Conservation (phyloP, 805 yeast genomes). For the Candida awuae region DNA sequence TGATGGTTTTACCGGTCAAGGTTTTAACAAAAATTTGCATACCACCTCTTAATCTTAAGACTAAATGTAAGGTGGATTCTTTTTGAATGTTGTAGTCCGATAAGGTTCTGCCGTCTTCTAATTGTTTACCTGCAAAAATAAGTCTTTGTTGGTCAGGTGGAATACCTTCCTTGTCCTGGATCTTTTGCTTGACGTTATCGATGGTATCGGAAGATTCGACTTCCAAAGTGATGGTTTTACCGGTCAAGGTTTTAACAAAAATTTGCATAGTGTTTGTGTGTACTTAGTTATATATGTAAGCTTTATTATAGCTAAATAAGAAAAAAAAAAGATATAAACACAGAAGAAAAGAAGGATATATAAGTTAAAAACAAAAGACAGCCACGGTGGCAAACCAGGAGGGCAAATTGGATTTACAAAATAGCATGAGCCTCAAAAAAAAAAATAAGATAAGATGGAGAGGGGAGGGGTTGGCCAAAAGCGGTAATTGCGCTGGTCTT, state of each 20-base stretch:
- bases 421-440: constrained; percentile 2
- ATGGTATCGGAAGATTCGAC: constrained; percentile 97
- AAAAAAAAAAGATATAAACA: constrained; percentile 55
- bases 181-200: constrained; percentile 93
- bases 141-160: constrained; percentile 98
- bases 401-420: neutral
- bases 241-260: constrained; percentile 48
- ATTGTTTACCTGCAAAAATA: constrained; percentile 96
- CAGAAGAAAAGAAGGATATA: neutral
- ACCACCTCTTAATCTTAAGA: constrained; percentile 97
- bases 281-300: too few relatives aligned
- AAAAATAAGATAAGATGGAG: constrained; percentile 26
- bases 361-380: neutral
- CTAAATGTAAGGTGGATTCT: constrained; percentile 94
- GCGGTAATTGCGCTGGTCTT: too few relatives aligned
- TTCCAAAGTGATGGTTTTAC: constrained; percentile 76
- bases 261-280: too few relatives aligned
- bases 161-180: constrained; percentile 95
- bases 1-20: constrained; percentile 57
- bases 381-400: neutral
- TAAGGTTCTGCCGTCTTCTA: constrained; percentile 92
- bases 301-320: too few relatives aligned
- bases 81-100: constrained; percentile 98
- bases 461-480: too few relatives aligned
- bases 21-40: constrained; percentile 55